Evolutionary conservation across 352 stramenopile species (phyloP).

Genomic region (Pythium coloratum): DNA sequence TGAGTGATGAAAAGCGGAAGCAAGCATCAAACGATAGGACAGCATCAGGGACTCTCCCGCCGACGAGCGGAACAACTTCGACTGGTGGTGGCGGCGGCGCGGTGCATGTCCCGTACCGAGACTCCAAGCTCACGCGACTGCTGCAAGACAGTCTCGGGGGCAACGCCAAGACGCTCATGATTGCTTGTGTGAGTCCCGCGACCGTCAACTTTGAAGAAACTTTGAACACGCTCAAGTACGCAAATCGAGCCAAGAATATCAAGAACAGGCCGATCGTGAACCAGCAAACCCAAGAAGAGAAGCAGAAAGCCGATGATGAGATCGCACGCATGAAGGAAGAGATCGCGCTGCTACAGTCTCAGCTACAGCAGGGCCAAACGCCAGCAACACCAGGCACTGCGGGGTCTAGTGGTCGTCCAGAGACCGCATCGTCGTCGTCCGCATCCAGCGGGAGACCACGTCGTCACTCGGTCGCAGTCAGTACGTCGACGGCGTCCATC

Average conservation of each 20-base stretch:
- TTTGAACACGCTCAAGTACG: slow-evolving; percentile 98
- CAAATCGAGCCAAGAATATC: slow-evolving; percentile 99
- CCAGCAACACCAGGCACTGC: slow-evolving; percentile 20
- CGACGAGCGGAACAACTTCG: slow-evolving; percentile 4
- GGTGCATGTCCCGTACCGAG: slow-evolving; percentile 88
- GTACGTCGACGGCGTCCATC: slow-evolving; percentile 19
- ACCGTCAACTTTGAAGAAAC: slow-evolving; percentile 94
- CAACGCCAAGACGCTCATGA: slow-evolving; percentile 92
- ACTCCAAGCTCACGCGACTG: slow-evolving; percentile 90
- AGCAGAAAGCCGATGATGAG: slow-evolving; percentile 52
- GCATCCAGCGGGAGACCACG: slow-evolving; percentile 1
- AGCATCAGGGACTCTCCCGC: slow-evolving; percentile 8
- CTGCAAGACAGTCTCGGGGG: slow-evolving; percentile 87
- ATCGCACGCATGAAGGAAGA: slow-evolving; percentile 79
- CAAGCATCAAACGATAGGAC: slow-evolving; percentile 25
- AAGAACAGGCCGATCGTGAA: slow-evolving; percentile 99
- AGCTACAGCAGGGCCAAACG: slow-evolving; percentile 43
- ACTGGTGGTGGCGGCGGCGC: slow-evolving; percentile 21
- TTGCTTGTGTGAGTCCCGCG: slow-evolving; percentile 81
- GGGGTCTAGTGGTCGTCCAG: slow-evolving; percentile 17
- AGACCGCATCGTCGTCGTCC: slow-evolving; percentile 21
- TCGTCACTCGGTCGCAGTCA: slow-evolving; percentile 23
- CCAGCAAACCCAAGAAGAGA: slow-evolving; percentile 55
- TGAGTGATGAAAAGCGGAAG: slow-evolving; percentile 91
- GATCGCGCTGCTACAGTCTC: slow-evolving; percentile 68